Evolutionary conservation across 2,329 filamentous ascomycete genomes (phyloP).

Genomic region (Trichoderma sp.): DNA sequence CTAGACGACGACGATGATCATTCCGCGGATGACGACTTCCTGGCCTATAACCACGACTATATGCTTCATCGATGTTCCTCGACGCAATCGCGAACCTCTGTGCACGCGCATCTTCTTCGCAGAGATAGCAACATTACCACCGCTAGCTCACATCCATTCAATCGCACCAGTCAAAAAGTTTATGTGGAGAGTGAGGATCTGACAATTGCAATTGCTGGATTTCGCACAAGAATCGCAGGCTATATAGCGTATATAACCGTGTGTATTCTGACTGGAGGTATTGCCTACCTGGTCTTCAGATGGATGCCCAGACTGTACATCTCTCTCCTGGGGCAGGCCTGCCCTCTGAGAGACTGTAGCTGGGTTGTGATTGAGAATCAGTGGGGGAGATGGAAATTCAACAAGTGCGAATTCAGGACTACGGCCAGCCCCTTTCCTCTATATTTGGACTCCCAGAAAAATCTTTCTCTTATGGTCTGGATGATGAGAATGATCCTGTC

Average conservation of each 20-base stretch:
- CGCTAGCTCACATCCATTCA: slow-evolving; percentile 61
- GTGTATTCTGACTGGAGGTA: slow-evolving; percentile 71
- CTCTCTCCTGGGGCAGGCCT: slow-evolving; percentile 67
- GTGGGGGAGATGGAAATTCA: slow-evolving; percentile 90
- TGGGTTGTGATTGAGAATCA: slow-evolving; percentile 98
- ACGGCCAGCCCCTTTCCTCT: slow-evolving; percentile 58
- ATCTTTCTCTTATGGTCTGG: slow-evolving; percentile 52
- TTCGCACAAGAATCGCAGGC: slow-evolving; percentile 73
- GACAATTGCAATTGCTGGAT: slow-evolving; percentile 90
- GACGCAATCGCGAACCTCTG: slow-evolving; percentile 55
- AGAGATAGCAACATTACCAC: slow-evolving; percentile 71
- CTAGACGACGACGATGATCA: slow-evolving; percentile 45
- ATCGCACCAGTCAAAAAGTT: slow-evolving; percentile 80
- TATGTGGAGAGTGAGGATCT: slow-evolving; percentile 93
- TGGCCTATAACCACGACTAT: slow-evolving; percentile 47
- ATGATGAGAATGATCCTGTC: slow-evolving; percentile 70
- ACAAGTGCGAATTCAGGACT: slow-evolving; percentile 57
- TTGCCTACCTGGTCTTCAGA: slow-evolving; percentile 81
- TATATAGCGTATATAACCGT: slow-evolving; percentile 68
- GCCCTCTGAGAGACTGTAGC: slow-evolving; percentile 70
- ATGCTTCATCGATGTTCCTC: slow-evolving; percentile 63
- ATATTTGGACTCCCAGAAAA: slow-evolving; percentile 71
- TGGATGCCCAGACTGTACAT: slow-evolving; percentile 92
- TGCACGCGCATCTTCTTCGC: slow-evolving; percentile 67
- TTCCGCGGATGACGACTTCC: slow-evolving; percentile 44